Percentiles rank a stretch among this genome's conserved stretches.
phyloP scores from a whole-genome alignment of 305 asterid species.

The Fraxinus paxiana region DNA sequence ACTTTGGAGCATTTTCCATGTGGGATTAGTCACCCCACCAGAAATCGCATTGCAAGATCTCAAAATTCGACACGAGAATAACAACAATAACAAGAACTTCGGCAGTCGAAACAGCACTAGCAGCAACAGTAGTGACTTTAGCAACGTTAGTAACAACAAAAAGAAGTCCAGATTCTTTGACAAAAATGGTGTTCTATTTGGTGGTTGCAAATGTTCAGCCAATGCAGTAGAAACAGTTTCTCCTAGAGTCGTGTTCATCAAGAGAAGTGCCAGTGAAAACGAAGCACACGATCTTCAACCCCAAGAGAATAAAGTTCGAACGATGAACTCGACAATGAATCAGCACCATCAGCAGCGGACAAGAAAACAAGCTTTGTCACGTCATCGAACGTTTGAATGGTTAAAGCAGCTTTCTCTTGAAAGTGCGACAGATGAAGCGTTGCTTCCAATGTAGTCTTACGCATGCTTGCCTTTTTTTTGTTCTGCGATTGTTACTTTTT shows the following conservation, averaged over 20 bases:
- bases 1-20: conserved; percentile 53
- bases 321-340: not conserved
- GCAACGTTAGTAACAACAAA: conserved; percentile 21
- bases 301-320: conserved; percentile 21
- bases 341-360: not conserved
- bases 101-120: conserved; percentile 47
- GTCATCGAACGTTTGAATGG: conserved; percentile 88
- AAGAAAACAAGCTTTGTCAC: conserved; percentile 50
- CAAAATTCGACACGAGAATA: conserved; percentile 34
- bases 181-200: conserved; percentile 29
- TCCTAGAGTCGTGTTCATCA: conserved; percentile 24
- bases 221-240: conserved; percentile 48
- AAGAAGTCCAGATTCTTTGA: conserved; percentile 21
- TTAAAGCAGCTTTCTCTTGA: conserved; percentile 77
- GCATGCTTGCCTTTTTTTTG: conserved; percentile 34
- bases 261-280: conserved; percentile 31
- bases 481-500: not conserved
- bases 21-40: conserved; percentile 61
- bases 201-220: conserved; percentile 60
- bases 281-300: conserved; percentile 19
- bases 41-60: conserved; percentile 55
- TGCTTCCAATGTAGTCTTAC: conserved; percentile 20
- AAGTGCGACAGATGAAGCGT: conserved; percentile 32
- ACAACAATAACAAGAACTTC: conserved; percentile 3
- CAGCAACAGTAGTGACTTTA: conserved; percentile 29